Evolutionary conservation across 208 protist species (phyloP), one percentile per base, ranked within the genome.

Genomic region (Endotrypanum monterogeii): DNA sequence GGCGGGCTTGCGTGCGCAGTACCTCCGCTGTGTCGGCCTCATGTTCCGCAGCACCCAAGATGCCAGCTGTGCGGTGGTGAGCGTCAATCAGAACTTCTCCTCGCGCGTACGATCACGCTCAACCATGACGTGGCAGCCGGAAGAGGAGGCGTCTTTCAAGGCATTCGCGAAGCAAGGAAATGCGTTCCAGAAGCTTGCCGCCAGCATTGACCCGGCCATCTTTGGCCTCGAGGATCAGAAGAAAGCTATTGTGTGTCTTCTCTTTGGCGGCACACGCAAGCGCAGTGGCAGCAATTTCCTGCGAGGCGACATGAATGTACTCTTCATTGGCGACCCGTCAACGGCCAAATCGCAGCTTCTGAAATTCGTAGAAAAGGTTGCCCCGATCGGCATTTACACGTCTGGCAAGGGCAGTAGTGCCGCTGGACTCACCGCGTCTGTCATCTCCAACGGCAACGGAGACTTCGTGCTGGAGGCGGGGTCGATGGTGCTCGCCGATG

Each of bases 381-480:
- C 98, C 9, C 98, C 97, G 1, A 98, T 99, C 55, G 97, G 93
- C n/a, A 98, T 99, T 30, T 99, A 99, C 79, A 99, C 99, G 8
- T 98, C 93, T 32, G 99, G 99, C 74, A 99, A 99, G 78, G 99
- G 98, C 28, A 98, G 99, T 54, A 99, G 98, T 32, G 97, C 96
- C 0, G 92, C 98, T 0, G 99, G 99, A 54, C 82, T 99, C 32
- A 99, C 99, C 2, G 99, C 99, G 1, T 98, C 98, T 2, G 93
- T 99, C 9, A 86, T 89, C 48, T 90, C 89, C 12, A 91, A 91
- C 73, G 93, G 90, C 35, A 92, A 88, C 76, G 93, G 94, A 35
- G 99, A 99, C 77, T 99, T 99, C 80, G 98, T 98, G 82, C 89
- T 99, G 9, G 99, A 99, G 86, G 99, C 99, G 37, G 99, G 99